These are phyloP conservation scores for Chaetomium sp. DNA, from an alignment of 2,329 filamentous ascomycete genomes.

Conservation along the genomic window DNA sequence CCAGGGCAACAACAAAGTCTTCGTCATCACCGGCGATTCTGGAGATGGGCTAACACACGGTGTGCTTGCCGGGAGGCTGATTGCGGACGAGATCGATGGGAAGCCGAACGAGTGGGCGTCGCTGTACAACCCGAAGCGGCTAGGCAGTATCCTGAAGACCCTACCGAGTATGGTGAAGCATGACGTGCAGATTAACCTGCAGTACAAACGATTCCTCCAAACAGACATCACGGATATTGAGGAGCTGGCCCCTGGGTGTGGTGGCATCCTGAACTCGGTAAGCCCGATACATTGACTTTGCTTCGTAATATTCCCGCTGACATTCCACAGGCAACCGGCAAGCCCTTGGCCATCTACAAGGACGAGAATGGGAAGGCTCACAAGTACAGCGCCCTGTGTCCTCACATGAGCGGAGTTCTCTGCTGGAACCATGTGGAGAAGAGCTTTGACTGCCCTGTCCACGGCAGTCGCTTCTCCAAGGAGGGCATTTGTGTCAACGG, in stretches of 20 bases:
- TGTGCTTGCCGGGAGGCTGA: constrained; percentile 53
- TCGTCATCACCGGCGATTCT: constrained; percentile 58
- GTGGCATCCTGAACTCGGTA: constrained; percentile 55
- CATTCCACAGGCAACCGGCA: constrained; percentile 39
- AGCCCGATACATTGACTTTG: constrained; percentile 3
- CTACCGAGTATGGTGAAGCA: constrained; percentile 51
- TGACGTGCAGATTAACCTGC: constrained; percentile 56
- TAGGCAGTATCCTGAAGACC: constrained; percentile 48
- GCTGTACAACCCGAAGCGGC: constrained; percentile 54
- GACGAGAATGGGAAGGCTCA: constrained; percentile 54
- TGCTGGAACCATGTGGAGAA: constrained; percentile 59
- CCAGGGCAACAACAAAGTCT: constrained; percentile 53
- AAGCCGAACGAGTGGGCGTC: constrained; percentile 52
- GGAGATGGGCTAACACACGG: constrained; percentile 61
- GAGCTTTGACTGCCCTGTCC: constrained; percentile 57
- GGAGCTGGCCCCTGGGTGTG: constrained; percentile 51
- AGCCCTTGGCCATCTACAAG: constrained; percentile 58
- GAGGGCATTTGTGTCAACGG: constrained; percentile 43
- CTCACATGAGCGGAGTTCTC: constrained; percentile 58
- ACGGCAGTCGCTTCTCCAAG: constrained; percentile 46
- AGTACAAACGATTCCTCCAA: constrained; percentile 58
- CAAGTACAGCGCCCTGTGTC: constrained; percentile 57
- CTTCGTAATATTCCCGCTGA: neutral
- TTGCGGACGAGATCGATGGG: constrained; percentile 57
- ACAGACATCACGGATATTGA: constrained; percentile 60